A percentile compares a stretch with the other conserved stretches of the same genome.
Evolutionary conservation across 2,329 filamentous ascomycete species (phyloP).

Genomic region (Stachybotrys chartarum): DNA sequence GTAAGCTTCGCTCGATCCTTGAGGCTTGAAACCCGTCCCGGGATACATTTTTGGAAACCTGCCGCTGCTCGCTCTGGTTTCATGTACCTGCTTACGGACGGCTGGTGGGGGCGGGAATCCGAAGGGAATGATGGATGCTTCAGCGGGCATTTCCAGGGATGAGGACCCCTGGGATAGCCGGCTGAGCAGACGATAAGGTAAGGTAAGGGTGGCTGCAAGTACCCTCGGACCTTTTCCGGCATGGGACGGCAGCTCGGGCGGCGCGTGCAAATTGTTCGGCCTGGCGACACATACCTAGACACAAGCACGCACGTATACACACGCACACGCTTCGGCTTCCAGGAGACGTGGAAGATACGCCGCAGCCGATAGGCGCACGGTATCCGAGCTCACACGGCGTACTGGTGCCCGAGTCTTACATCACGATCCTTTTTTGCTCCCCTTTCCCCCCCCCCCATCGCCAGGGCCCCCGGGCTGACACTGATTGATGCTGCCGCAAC

Average conservation of each 20-base stretch:
- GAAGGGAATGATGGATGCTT: not conserved
- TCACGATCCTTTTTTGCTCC: constrained; percentile 2
- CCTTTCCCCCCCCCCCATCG: constrained; percentile 6
- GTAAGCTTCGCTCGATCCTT: no score
- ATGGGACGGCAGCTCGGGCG: not conserved
- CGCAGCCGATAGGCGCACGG: not conserved
- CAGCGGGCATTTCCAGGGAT: not conserved
- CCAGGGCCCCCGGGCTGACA: not conserved
- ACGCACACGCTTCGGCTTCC: not conserved
- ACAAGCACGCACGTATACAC: not conserved
- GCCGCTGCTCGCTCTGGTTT: not conserved
- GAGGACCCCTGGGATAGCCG: not conserved
- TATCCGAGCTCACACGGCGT: not conserved
- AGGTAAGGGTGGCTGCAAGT: not conserved
- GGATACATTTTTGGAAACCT: not conserved
- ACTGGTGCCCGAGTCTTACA: constrained; percentile 3
- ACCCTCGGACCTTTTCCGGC: not conserved
- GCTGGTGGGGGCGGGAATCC: not conserved
- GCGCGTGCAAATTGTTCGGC: not conserved
- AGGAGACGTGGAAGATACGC: not conserved
- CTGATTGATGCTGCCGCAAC: not conserved
- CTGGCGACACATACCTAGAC: no score
- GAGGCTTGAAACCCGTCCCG: not conserved
- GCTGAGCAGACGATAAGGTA: not conserved
- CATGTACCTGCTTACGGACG: not conserved